Evolutionary conservation across 257 asterid species (phyloP).

Genomic region (Mitragyna speciosa): DNA sequence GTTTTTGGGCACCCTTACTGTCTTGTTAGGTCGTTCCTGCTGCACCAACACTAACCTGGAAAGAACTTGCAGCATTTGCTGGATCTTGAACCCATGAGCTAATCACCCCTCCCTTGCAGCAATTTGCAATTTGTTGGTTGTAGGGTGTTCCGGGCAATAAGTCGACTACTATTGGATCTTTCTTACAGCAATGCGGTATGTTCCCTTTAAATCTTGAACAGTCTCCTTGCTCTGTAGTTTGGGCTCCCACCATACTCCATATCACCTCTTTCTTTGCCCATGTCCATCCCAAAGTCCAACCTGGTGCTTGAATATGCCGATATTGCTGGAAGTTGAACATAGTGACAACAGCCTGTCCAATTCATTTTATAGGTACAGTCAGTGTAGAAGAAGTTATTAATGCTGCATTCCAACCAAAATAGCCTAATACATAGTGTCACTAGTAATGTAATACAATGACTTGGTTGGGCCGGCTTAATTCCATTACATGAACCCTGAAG

Average conservation of each 20-base stretch:
- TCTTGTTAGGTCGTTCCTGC: slow-evolving; percentile 80
- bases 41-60: slow-evolving; percentile 70
- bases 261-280: slow-evolving; percentile 96
- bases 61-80: slow-evolving; percentile 57
- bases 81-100: slow-evolving; percentile 81
- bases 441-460: background rate
- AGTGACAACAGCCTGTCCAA: slow-evolving; percentile 65
- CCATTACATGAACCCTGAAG: background rate
- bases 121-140: slow-evolving; percentile 81
- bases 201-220: slow-evolving; percentile 71
- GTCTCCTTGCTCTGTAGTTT: slow-evolving; percentile 90
- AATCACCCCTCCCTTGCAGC: slow-evolving; percentile 85
- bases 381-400: no score
- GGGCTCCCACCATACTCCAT: slow-evolving; percentile 82
- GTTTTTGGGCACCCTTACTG: slow-evolving; percentile 72
- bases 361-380: background rate
- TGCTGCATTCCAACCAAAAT: background rate
- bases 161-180: slow-evolving; percentile 74
- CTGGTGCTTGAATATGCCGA: slow-evolving; percentile 89
- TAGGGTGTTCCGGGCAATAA: slow-evolving; percentile 79
- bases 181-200: slow-evolving; percentile 77
- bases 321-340: slow-evolving; percentile 90
- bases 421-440: background rate
- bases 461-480: background rate
- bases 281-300: slow-evolving; percentile 92